phyloP scores from a whole-genome alignment of 2,329 filamentous ascomycete species.

The Fusarium haematococcum region DNA sequence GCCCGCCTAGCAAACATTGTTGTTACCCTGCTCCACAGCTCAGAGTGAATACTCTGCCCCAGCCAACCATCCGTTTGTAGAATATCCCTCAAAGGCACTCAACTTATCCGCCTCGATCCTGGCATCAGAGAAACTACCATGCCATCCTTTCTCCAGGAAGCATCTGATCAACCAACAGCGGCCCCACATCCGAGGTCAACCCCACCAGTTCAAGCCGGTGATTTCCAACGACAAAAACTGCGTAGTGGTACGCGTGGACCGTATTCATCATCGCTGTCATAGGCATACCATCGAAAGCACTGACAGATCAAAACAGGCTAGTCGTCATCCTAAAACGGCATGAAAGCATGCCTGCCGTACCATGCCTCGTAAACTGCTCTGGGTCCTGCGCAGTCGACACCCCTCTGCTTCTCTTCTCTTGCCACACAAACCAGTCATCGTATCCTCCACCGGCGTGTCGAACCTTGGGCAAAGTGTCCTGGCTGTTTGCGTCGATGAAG shows the following conservation, averaged over 20 bases:
- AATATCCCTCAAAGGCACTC: neutral
- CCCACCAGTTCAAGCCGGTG: neutral
- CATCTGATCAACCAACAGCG: neutral
- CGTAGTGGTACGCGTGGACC: neutral
- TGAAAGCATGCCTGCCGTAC: neutral
- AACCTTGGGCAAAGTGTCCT: neutral
- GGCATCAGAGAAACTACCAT: neutral
- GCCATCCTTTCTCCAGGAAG: neutral
- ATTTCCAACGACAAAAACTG: neutral
- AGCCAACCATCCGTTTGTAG: neutral
- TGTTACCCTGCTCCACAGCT: neutral
- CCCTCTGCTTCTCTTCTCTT: neutral
- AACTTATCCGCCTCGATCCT: neutral
- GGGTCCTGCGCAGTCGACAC: neutral
- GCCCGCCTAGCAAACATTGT: neutral
- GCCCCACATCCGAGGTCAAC: neutral
- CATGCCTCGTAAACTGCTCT: neutral
- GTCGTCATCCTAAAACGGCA: neutral
- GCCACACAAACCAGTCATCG: neutral
- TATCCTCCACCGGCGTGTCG: neutral
- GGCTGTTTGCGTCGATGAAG: neutral
- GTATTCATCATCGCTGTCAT: neutral
- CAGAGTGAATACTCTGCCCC: neutral
- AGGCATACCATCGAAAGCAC: neutral
- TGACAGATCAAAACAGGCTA: neutral